These are phyloP conservation scores for Phytophthora podocarpi DNA, from an alignment of 352 stramenopile genomes.

Conservation along the genomic window DNA sequence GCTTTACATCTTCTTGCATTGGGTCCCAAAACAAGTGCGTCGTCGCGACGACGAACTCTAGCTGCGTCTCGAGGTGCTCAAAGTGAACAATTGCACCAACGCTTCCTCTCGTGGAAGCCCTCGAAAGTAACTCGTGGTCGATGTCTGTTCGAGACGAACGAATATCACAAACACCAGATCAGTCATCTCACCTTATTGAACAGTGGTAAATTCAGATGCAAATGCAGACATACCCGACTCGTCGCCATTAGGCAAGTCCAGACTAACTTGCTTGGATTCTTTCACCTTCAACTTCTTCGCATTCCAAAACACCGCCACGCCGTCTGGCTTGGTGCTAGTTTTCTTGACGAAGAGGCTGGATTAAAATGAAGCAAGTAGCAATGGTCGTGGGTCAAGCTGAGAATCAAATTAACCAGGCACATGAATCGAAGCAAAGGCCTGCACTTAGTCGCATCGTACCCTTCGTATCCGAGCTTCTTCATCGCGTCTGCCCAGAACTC, in stretches of 20 bases:
- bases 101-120: constrained; percentile 51
- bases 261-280: constrained; percentile 40
- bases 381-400: not conserved
- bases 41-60: constrained; percentile 72
- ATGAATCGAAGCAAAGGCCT: not conserved
- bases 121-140: constrained; percentile 54
- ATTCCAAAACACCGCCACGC: constrained; percentile 79
- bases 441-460: constrained; percentile 35
- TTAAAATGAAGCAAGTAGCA: not conserved
- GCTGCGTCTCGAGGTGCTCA: constrained; percentile 33
- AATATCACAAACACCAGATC: not conserved
- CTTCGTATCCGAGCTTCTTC: constrained; percentile 61
- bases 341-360: constrained; percentile 78
- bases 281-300: constrained; percentile 52
- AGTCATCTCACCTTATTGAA: too few species aligned
- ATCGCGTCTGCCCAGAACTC: constrained; percentile 74
- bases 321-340: constrained; percentile 60
- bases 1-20: constrained; percentile 81
- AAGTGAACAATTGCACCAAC: constrained; percentile 69
- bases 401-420: not conserved
- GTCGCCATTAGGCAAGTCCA: constrained; percentile 59
- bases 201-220: not conserved
- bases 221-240: constrained; percentile 47
- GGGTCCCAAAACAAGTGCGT: constrained; percentile 89
- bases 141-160: constrained; percentile 36